These are phyloP conservation scores for Volvox africanus DNA, from an alignment of 139 green algal species.

Conservation along the genomic window DNA sequence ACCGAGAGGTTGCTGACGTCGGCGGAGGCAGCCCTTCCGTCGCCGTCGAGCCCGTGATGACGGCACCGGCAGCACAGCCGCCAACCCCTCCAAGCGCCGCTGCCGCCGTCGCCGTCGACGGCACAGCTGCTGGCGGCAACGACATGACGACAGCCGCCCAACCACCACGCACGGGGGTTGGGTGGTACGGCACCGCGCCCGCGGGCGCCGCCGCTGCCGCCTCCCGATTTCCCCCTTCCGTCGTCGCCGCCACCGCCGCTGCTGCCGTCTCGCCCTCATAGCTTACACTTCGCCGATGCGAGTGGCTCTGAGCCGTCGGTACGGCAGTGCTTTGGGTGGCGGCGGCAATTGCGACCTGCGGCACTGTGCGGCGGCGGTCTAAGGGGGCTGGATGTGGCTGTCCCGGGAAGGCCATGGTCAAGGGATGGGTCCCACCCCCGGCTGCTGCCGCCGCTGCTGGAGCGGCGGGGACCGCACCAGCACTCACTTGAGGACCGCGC, in stretches of 20 bases:
- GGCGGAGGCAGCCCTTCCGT: too few relatives aligned
- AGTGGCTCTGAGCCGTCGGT: neutral
- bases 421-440: neutral
- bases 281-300: neutral
- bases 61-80: neutral
- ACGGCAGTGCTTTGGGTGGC: neutral
- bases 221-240: neutral
- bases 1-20: too few relatives aligned
- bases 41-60: too few relatives aligned
- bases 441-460: neutral
- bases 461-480: neutral
- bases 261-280: neutral
- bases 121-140: too few relatives aligned
- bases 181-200: slow-evolving; percentile 3
- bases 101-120: neutral
- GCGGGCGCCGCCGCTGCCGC: neutral
- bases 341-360: neutral
- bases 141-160: neutral
- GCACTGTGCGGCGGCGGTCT: neutral
- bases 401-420: neutral
- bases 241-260: neutral
- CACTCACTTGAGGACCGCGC: neutral
- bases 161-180: neutral
- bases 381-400: neutral
- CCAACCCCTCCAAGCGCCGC: neutral